Evolutionary conservation across 1,139 yeast genomes (phyloP).

Genomic region (Saccharomyces hybrid): DNA sequence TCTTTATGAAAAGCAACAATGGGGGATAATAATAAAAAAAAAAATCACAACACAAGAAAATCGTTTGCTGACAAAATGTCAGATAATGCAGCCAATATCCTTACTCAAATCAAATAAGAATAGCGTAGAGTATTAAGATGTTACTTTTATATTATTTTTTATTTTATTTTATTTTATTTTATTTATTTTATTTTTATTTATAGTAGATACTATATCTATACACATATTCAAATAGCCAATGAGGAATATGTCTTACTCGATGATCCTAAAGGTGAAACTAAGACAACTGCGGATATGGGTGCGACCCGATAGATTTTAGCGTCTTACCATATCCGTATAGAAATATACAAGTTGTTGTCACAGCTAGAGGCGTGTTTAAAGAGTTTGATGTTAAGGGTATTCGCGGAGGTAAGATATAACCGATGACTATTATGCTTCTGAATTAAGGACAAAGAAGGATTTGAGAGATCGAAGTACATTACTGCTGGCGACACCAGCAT

Average conservation of each 20-base stretch:
- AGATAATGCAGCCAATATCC: too few relatives aligned
- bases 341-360: slow-evolving; percentile 83
- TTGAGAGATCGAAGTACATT: slow-evolving; percentile 26
- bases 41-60: too few relatives aligned
- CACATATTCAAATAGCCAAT: slow-evolving; percentile 39
- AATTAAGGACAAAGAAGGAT: slow-evolving; percentile 43
- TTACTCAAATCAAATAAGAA: too few relatives aligned
- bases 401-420: slow-evolving; percentile 70
- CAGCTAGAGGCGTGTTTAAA: slow-evolving; percentile 81
- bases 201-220: too few relatives aligned
- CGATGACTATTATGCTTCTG: slow-evolving; percentile 86
- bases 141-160: too few relatives aligned
- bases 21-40: too few relatives aligned
- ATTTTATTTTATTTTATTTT: too few relatives aligned
- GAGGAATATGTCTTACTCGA: slow-evolving; percentile 79
- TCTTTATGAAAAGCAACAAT: too few relatives aligned
- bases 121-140: too few relatives aligned
- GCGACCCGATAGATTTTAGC: slow-evolving; percentile 69
- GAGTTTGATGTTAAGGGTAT: slow-evolving; percentile 88
- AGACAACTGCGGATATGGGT: slow-evolving; percentile 44
- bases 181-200: too few relatives aligned
- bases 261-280: slow-evolving; percentile 73
- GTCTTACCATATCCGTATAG: slow-evolving; percentile 85
- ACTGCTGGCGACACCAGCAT: slow-evolving; percentile 26
- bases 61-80: too few relatives aligned